A percentile compares a stretch with the other conserved stretches of the same genome.
phyloP scores from a whole-genome alignment of 768 basidiomycete genomes.

The Rhodotorula graminis region DNA sequence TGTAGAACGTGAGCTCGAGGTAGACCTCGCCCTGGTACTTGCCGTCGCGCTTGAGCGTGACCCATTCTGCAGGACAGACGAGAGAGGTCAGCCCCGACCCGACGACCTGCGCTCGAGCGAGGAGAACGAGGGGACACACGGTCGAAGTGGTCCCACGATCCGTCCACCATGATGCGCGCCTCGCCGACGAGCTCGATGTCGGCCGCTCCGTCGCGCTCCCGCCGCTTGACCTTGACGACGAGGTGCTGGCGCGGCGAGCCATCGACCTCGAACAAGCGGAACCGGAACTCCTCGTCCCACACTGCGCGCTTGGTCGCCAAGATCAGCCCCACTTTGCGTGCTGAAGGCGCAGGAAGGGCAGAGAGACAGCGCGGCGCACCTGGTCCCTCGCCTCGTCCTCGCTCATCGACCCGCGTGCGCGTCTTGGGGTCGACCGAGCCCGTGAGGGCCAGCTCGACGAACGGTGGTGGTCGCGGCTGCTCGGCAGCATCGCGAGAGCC shows the following conservation, averaged over 20 bases:
- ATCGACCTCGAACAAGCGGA: constrained; percentile 2
- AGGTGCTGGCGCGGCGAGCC: constrained; percentile 7
- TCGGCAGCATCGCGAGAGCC: too few species aligned
- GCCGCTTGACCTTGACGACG: neutral
- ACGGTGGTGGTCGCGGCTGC: constrained; percentile 5
- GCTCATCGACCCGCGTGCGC: constrained; percentile 1
- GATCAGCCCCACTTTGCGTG: neutral
- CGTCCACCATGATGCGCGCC: constrained; percentile 1
- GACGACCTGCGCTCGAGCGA: too few species aligned
- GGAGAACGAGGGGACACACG: neutral
- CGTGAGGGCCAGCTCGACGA: neutral
- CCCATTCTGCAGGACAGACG: constrained; percentile 1
- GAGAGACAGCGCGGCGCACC: neutral
- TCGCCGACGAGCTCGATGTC: constrained; percentile 19
- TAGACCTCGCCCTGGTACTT: constrained; percentile 30
- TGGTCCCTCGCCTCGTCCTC: constrained; percentile 8
- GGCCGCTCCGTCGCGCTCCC: constrained; percentile 1
- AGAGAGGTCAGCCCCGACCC: too few species aligned
- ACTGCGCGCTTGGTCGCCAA: neutral
- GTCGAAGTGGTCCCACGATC: constrained; percentile 25
- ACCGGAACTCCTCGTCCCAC: constrained; percentile 34
- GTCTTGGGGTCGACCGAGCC: neutral
- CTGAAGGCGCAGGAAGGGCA: too few species aligned
- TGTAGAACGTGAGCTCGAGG: constrained; percentile 32
- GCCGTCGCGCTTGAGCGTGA: constrained; percentile 2